These are phyloP conservation scores for Acmispon strigosus DNA, from an alignment of 306 rosid genomes.

Conservation along the genomic window DNA sequence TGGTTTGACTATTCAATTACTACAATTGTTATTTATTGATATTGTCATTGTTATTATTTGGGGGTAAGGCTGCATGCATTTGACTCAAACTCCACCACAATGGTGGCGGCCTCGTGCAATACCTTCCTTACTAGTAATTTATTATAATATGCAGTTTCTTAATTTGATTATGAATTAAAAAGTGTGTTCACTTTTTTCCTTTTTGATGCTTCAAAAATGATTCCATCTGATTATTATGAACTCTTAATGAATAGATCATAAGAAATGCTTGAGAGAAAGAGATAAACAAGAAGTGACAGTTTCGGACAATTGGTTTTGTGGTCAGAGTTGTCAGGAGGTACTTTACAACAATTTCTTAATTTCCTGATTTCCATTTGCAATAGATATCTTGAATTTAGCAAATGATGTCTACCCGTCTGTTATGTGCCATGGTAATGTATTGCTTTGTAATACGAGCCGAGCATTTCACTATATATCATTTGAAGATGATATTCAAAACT, in stretches of 20 bases:
- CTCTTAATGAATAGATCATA: constrained; percentile 63
- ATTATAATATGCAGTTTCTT: neutral
- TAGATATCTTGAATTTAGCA: constrained; percentile 16
- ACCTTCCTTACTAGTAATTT: neutral
- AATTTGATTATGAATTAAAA: neutral
- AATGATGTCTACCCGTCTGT: constrained; percentile 12
- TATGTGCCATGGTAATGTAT: neutral
- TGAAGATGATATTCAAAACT: neutral
- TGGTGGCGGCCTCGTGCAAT: neutral
- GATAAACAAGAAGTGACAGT: constrained; percentile 35
- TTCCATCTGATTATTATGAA: constrained; percentile 21
- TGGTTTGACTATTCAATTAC: neutral
- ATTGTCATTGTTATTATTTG: neutral
- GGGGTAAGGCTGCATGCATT: neutral
- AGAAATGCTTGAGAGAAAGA: constrained; percentile 48
- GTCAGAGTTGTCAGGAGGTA: constrained; percentile 81
- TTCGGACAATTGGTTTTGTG: constrained; percentile 66
- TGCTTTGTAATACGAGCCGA: neutral
- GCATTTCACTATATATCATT: constrained; percentile 6
- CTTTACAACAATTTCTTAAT: constrained; percentile 1
- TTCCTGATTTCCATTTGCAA: constrained; percentile 11
- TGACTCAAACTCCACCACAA: neutral
- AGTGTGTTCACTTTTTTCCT: neutral
- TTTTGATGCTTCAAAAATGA: constrained; percentile 20
- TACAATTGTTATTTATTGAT: neutral